phyloP scores from a whole-genome alignment of 805 yeast genomes.

The Candida silvicultrix region DNA sequence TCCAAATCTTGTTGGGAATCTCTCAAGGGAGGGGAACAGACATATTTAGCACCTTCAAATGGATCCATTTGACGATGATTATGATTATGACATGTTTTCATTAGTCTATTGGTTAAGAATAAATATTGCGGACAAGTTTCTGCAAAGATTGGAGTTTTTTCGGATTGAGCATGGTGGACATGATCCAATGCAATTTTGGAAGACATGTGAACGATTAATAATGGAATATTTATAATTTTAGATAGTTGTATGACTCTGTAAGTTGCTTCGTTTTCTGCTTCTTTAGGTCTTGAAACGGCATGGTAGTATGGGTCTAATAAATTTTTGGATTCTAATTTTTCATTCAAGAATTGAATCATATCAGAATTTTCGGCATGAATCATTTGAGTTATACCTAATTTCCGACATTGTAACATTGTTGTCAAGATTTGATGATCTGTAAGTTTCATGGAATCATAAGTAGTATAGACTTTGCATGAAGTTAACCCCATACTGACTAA shows the following conservation, averaged over 20 bases:
- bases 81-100: constrained; percentile 23
- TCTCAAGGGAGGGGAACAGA: constrained; percentile 46
- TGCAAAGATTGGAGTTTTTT: constrained; percentile 36
- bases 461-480: constrained; percentile 37
- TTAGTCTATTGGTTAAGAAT: constrained; percentile 33
- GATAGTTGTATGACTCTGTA: constrained; percentile 40
- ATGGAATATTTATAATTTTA: constrained; percentile 37
- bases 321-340: constrained; percentile 31
- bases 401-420: constrained; percentile 32
- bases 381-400: constrained; percentile 39
- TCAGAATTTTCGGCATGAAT: constrained; percentile 48
- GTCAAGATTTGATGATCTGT: constrained; percentile 34
- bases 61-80: constrained; percentile 18
- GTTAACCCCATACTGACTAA: constrained; percentile 33
- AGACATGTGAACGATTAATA: constrained; percentile 43
- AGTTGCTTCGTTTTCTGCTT: constrained; percentile 44
- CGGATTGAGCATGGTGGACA: constrained; percentile 36
- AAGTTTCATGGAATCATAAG: constrained; percentile 37
- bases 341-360: constrained; percentile 34
- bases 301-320: constrained; percentile 38
- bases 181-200: constrained; percentile 33
- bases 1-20: constrained; percentile 31
- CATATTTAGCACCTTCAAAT: constrained; percentile 42
- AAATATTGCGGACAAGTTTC: constrained; percentile 48
- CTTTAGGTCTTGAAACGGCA: constrained; percentile 36